These are phyloP conservation scores for Didymella sp. DNA, from an alignment of 2,329 filamentous ascomycete species.

Conservation along the genomic window DNA sequence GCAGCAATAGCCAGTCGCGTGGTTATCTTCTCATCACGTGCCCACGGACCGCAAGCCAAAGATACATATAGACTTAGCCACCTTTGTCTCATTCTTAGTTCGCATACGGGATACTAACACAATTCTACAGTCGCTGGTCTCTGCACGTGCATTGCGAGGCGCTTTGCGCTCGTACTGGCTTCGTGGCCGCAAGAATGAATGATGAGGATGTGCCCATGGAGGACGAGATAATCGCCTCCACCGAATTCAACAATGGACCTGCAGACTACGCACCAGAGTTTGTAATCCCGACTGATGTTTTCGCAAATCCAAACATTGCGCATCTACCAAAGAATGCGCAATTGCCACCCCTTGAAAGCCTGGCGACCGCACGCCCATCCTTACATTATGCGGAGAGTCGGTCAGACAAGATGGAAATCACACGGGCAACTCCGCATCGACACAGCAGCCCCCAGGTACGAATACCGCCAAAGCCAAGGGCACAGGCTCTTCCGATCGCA, in stretches of 20 bases:
- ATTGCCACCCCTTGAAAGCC: slow-evolving; percentile 36
- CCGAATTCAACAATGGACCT: slow-evolving; percentile 39
- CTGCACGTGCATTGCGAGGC: slow-evolving; percentile 25
- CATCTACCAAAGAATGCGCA: slow-evolving; percentile 32
- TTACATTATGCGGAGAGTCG: slow-evolving; percentile 13
- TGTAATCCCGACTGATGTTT: slow-evolving; percentile 41
- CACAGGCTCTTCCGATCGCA: slow-evolving; percentile 41
- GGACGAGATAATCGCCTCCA: slow-evolving; percentile 42
- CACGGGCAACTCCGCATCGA: slow-evolving; percentile 20
- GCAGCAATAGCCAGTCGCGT: neutral
- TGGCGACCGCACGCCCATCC: slow-evolving; percentile 16
- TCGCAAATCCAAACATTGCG: slow-evolving; percentile 25
- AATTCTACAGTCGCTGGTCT: slow-evolving; percentile 17
- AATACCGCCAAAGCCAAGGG: slow-evolving; percentile 46
- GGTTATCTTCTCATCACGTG: neutral
- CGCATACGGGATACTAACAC: neutral
- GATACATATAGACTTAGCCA: too few species aligned
- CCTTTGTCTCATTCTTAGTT: neutral
- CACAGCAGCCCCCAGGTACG: slow-evolving; percentile 37
- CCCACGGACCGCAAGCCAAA: neutral
- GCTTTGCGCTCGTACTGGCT: slow-evolving; percentile 23
- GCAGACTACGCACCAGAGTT: slow-evolving; percentile 30
- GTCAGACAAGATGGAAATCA: slow-evolving; percentile 37
- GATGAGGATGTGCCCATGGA: slow-evolving; percentile 42
- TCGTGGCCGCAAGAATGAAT: slow-evolving; percentile 31